Evolutionary conservation across 2,329 filamentous ascomycete species (phyloP).

Genomic region (Metarhizium anisopliae): DNA sequence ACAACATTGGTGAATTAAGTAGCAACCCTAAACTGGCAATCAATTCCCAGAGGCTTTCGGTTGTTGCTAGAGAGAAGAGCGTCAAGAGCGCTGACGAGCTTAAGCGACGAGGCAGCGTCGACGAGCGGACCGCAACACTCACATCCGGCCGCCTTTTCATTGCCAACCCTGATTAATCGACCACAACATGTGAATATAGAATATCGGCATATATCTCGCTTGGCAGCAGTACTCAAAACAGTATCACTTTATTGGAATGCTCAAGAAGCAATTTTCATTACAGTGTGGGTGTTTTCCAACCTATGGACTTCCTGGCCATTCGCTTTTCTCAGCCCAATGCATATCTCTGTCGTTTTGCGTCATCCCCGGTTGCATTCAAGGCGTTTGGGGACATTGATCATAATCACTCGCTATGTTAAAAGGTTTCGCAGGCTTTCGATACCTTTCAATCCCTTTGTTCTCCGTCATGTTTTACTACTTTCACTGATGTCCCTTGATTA

Average conservation of each 20-base stretch:
- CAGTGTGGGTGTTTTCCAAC: neutral
- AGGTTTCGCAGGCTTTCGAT: conserved; percentile 16
- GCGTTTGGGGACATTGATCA: conserved; percentile 10
- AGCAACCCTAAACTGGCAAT: conserved; percentile 41
- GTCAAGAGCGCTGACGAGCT: conserved; percentile 63
- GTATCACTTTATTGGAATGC: neutral
- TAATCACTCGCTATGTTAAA: conserved; percentile 10
- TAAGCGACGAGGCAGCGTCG: conserved; percentile 68
- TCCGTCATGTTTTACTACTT: conserved; percentile 1
- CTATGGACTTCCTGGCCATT: neutral
- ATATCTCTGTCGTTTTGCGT: neutral
- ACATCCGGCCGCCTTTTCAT: conserved; percentile 68
- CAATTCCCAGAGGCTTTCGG: conserved; percentile 49
- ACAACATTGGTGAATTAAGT: conserved; percentile 48
- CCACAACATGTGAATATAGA: neutral
- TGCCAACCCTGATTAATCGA: conserved; percentile 64
- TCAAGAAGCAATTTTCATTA: neutral
- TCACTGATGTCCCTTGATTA: conserved; percentile 1
- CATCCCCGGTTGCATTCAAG: conserved; percentile 9
- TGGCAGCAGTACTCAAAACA: neutral
- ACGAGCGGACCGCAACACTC: conserved; percentile 72
- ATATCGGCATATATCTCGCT: neutral
- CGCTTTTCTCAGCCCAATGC: no score
- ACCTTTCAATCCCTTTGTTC: conserved; percentile 10
- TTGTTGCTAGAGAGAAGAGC: conserved; percentile 55